Evolutionary conservation across 768 basidiomycete species (phyloP).

Genomic region (Tylopilus sp.): DNA sequence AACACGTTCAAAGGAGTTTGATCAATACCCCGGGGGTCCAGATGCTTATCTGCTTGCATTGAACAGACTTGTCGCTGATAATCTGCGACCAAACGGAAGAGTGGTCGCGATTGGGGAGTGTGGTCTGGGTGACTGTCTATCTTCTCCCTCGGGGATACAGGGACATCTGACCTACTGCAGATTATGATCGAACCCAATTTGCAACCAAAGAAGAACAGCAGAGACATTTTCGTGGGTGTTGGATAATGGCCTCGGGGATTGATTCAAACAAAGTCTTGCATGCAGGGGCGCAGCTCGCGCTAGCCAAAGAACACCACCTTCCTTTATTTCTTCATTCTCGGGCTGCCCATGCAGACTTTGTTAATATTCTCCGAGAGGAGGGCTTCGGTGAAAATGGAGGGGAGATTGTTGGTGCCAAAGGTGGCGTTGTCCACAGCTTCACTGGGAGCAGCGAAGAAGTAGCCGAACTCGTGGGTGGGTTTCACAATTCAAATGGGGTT

Average conservation of each 20-base stretch:
- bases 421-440: constrained; percentile 84
- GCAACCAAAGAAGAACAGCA: constrained; percentile 58
- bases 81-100: constrained; percentile 51
- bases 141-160: background rate
- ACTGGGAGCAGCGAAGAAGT: constrained; percentile 65
- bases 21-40: constrained; percentile 50
- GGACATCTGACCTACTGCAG: constrained; percentile 31
- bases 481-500: background rate
- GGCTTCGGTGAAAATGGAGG: constrained; percentile 62
- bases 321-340: constrained; percentile 82
- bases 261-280: background rate
- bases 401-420: constrained; percentile 48
- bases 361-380: constrained; percentile 59
- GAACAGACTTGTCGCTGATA: constrained; percentile 47
- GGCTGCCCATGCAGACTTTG: constrained; percentile 69
- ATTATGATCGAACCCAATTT: constrained; percentile 75
- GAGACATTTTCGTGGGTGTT: constrained; percentile 55
- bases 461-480: constrained; percentile 54
- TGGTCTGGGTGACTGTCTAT: constrained; percentile 54
- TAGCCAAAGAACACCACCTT: constrained; percentile 69
- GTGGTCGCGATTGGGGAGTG: constrained; percentile 78
- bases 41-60: constrained; percentile 60
- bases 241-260: background rate
- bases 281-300: constrained; percentile 50
- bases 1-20: constrained; percentile 69